These are phyloP conservation scores for Endocladia muricata DNA, from an alignment of 31 red algal genomes.

Conservation along the genomic window DNA sequence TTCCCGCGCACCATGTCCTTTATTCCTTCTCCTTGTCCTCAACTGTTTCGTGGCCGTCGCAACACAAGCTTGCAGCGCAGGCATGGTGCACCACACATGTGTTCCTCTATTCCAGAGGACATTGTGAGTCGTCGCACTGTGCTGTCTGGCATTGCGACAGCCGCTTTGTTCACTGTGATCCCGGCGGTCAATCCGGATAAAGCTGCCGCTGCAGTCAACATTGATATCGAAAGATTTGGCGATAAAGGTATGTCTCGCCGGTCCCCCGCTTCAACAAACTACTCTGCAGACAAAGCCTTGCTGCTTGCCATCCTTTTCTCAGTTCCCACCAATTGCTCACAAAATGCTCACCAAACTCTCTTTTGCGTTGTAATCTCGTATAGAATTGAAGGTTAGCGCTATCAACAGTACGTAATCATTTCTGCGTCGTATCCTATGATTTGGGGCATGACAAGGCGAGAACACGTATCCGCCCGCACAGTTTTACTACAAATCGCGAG, in stretches of 20 bases:
- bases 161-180: not conserved
- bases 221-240: constrained; percentile 72
- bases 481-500: not conserved
- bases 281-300: too few species aligned
- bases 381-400: constrained; percentile 78
- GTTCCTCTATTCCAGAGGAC: too few species aligned
- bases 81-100: too few species aligned
- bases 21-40: too few species aligned
- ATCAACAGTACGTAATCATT: constrained; percentile 86
- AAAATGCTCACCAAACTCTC: too few species aligned
- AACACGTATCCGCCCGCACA: too few species aligned
- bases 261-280: too few species aligned
- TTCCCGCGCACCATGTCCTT: too few species aligned
- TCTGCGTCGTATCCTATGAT: not conserved
- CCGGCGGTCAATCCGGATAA: not conserved
- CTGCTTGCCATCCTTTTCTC: too few species aligned
- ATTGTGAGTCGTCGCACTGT: constrained; percentile 12
- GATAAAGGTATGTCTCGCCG: constrained; percentile 54
- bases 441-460: not conserved
- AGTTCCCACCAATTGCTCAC: too few species aligned
- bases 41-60: too few species aligned
- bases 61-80: too few species aligned
- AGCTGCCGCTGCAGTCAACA: constrained; percentile 32
- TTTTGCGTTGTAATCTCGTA: not conserved
- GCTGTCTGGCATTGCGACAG: not conserved